These are phyloP conservation scores for Mortierella sp. DNA, from an alignment of 371 early-diverging fungal species.

Conservation along the genomic window DNA sequence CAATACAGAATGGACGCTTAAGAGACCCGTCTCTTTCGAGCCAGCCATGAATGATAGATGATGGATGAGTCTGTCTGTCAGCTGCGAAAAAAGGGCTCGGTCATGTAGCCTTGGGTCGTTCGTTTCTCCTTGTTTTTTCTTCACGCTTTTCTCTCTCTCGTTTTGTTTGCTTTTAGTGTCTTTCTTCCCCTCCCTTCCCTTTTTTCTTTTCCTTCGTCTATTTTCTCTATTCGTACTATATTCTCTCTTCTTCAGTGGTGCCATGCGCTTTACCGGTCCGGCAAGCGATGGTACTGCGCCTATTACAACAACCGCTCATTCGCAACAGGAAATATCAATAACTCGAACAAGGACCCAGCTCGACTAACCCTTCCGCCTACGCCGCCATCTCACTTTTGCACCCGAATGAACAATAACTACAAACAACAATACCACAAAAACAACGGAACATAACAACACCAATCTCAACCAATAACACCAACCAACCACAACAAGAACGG, in stretches of 20 bases:
- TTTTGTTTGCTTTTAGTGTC: not conserved
- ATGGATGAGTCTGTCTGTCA: not conserved
- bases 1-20: constrained; percentile 7
- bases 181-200: not conserved
- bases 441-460: not conserved
- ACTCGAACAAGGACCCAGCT: no score
- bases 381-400: not conserved
- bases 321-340: no score
- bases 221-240: not conserved
- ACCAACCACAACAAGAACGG: no score
- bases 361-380: no score
- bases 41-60: not conserved
- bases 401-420: not conserved
- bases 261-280: not conserved
- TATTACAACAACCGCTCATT: no score
- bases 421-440: not conserved
- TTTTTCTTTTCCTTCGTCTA: not conserved
- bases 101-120: not conserved
- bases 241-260: not conserved
- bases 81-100: not conserved
- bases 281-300: no score
- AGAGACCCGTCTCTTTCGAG: not conserved
- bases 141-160: no score
- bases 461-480: no score
- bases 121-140: not conserved